Base-by-base conservation (phyloP, 2,329 filamentous ascomycete genomes). In the Fusarium sp. region DNA sequence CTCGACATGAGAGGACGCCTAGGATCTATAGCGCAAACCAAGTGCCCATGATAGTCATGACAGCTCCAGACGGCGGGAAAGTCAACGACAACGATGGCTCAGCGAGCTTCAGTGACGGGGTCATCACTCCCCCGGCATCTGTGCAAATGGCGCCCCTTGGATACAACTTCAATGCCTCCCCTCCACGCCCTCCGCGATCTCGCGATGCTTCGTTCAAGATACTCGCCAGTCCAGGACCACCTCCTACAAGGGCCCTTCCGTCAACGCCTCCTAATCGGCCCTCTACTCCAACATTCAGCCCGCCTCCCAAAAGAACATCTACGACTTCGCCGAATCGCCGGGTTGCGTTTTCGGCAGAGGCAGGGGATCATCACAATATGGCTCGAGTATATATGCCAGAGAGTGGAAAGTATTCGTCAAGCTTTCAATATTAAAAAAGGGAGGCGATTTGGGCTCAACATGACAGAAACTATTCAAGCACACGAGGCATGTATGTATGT, bases 191-290 rank as follows among this genome's bases (percentile, higher is more conserved):
- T 43, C 51, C 57, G 1, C 65, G 61, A 28, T 57, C 66, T 9
- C 57, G 44, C n/a, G 58, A 60, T 28, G 45, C 51, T 21, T 59
- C 68, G 2, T 58, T 66, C 5, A 60, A 65, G n/a, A 57, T 74
- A 45, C 63, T 78, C 24, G 67, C 71, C n/a, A 74, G 76, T 28
- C 74, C 80, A 21, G 82, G 83, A 0, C 83, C 85, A 1, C 83
- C 84, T 1, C 84, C 84, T 0, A 82, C 67, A 7, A 76, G 79
- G n/a, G 81, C 82, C 5, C 78, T 86, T 4, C 70, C 71, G 3
- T 67, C 61, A 9, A 73, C 72, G 5, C 68, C 72, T 9, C 59
- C 64, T 13, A 59, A 55, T 17, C 60, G 64, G 2, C 60, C 62
- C 2, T 45, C 52, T 3, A 72, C 65, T 7, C 73, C 67, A 15